These are phyloP conservation scores for Aspergillus novofumigatus DNA, from an alignment of 2,329 filamentous ascomycete genomes.

Conservation along the genomic window DNA sequence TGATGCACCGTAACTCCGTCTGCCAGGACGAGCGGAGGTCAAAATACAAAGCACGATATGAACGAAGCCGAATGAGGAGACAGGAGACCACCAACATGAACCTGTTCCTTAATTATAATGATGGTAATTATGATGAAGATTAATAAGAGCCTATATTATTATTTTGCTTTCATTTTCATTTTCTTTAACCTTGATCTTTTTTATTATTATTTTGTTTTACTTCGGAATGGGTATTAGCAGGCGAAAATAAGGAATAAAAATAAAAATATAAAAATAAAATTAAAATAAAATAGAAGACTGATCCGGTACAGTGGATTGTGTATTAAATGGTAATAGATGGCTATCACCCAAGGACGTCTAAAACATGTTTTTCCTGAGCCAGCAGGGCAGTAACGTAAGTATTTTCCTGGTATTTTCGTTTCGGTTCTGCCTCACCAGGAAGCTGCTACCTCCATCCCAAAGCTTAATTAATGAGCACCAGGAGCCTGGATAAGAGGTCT, in stretches of 20 bases:
- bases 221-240: neutral
- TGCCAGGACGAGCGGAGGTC: conserved; percentile 11
- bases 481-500: conserved; percentile 13
- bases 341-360: neutral
- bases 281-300: neutral
- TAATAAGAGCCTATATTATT: neutral
- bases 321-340: neutral
- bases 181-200: neutral
- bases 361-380: conserved; percentile 12
- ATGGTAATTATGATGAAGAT: conserved; percentile 2
- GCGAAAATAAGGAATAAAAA: neutral
- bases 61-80: conserved; percentile 1
- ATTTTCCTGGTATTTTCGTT: neutral
- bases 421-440: conserved; percentile 16
- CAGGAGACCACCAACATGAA: conserved; percentile 5
- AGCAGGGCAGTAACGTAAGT: neutral
- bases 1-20: conserved; percentile 1
- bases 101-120: conserved; percentile 2
- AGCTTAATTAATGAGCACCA: conserved; percentile 23
- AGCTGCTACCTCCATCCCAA: conserved; percentile 19
- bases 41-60: conserved; percentile 3
- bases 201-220: neutral
- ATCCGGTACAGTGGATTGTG: neutral
- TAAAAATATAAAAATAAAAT: neutral
- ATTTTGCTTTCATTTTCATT: neutral